Evolutionary conservation across 805 yeast genomes (phyloP).

Genomic region (Ogataea kodamae): DNA sequence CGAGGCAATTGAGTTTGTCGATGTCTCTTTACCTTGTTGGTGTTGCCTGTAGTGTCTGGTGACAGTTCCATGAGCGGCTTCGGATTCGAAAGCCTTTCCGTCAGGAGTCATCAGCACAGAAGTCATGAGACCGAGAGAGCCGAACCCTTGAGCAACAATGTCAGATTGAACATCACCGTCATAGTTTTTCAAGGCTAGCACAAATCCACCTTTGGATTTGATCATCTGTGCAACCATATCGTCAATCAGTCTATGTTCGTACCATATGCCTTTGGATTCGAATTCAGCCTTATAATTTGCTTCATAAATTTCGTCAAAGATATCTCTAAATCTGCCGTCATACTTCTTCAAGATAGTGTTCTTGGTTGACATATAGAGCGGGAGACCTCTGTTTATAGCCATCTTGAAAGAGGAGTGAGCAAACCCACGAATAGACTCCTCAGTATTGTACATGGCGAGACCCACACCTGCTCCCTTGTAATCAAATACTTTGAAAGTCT

Average conservation of each 20-base stretch:
- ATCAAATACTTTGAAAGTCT: constrained; percentile 53
- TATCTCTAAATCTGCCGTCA: constrained; percentile 80
- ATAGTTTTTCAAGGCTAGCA: constrained; percentile 77
- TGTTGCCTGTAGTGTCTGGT: constrained; percentile 82
- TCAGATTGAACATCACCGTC: constrained; percentile 87
- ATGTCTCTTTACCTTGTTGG: constrained; percentile 78
- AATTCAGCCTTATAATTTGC: constrained; percentile 52
- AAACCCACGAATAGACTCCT: constrained; percentile 70
- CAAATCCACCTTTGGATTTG: constrained; percentile 78
- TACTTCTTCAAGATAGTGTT: constrained; percentile 79
- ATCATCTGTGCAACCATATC: constrained; percentile 90
- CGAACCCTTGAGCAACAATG: constrained; percentile 84
- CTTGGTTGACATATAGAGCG: constrained; percentile 68
- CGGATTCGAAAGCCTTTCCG: constrained; percentile 81
- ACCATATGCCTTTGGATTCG: constrained; percentile 59
- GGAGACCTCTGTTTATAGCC: constrained; percentile 61
- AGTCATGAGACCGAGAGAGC: constrained; percentile 81
- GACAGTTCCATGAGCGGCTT: constrained; percentile 87
- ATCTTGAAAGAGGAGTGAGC: constrained; percentile 77
- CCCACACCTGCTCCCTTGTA: constrained; percentile 71
- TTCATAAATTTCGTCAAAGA: constrained; percentile 66
- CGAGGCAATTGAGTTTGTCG: constrained; percentile 82
- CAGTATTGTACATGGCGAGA: constrained; percentile 80
- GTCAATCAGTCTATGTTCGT: constrained; percentile 79
- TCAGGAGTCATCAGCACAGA: constrained; percentile 80